Evolutionary conservation across 2,329 filamentous ascomycete genomes (phyloP), one percentile per base, ranked within the genome.

Genomic region (Neofusicoccum parvum): DNA sequence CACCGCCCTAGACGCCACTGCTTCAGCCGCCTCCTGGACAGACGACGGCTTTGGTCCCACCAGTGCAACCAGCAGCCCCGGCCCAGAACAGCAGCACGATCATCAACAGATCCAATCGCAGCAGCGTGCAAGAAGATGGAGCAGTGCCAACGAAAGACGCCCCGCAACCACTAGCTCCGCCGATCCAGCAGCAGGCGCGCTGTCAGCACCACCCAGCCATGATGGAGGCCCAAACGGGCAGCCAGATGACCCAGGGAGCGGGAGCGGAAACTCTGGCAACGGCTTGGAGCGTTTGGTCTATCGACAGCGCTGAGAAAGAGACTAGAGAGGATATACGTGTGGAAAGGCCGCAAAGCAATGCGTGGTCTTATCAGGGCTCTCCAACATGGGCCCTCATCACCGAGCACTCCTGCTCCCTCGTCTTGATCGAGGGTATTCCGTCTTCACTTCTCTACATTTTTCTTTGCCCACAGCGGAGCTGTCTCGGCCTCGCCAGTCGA

Each of bases 211-310:
- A 2, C 48, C 62, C n/a, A 60, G 56, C 14, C 41, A 53, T 7
- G 34, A 45, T 14, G 59, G 20, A 12, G 34, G 15, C 7, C 23
- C 34, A 15, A 37, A 17, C 20, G 46, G 43, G n/a, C 46, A 51
- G 7, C 34, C 46, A n/a, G 48, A 50, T 10, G 59, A 63, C 15
- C 23, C 43, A 11, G 32, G 56, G 2, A 60, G 56, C 32, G 56
- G 56, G n/a, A 17, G 43, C n/a, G 43, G 43, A 10, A 60, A n/a
- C 11, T 7, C 41, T 6, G 15, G 34, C 14, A 32, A 14, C 36
- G 59, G 59, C n/a, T 32, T 63, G 36, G 59, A 63, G 46, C 45
- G 46, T n/a, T 45, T 63, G 46, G 59, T 63, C 6, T 63, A 63
- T n/a, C 59, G 59, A 10, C 59, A 63, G 36, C 59, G 59, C 14